phyloP scores from a whole-genome alignment of 2,329 filamentous ascomycete species.

The Canariomyces notabilis region DNA sequence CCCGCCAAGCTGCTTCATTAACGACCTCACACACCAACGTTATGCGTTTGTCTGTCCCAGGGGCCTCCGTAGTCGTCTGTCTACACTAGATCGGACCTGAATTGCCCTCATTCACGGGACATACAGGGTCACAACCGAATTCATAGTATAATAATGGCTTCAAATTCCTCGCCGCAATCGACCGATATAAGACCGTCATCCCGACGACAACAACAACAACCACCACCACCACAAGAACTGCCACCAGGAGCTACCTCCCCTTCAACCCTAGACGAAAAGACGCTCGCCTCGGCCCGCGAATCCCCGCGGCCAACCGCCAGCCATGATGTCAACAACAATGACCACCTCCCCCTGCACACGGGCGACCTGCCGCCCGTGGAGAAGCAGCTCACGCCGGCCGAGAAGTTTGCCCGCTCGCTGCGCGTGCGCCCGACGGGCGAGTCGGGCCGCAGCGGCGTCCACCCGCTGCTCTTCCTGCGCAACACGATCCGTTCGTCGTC shows the following conservation, averaged over 20 bases:
- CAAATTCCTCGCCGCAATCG: background rate
- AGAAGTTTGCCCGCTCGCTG: constrained; percentile 16
- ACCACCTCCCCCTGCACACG: constrained; percentile 8
- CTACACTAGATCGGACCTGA: no score
- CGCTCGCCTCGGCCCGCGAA: background rate
- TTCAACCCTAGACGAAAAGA: constrained; percentile 3
- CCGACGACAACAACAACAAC: background rate
- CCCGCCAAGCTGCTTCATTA: no score
- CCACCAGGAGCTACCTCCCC: background rate
- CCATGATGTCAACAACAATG: constrained; percentile 1
- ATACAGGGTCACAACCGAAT: background rate
- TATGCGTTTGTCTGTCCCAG: no score
- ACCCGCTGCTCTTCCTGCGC: constrained; percentile 58
- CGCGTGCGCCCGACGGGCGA: constrained; percentile 48
- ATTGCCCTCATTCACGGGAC: no score
- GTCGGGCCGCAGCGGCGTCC: constrained; percentile 61
- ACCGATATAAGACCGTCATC: background rate
- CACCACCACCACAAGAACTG: background rate
- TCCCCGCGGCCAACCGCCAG: background rate
- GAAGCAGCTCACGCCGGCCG: constrained; percentile 1
- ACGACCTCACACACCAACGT: no score
- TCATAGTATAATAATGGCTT: background rate
- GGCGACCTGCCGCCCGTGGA: constrained; percentile 5
- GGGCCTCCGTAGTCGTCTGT: no score
- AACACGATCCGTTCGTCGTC: constrained; percentile 62